Percentiles rank a stretch among this genome's conserved stretches.
Conservation (phyloP, 257 asterid genomes). For the Schizonepeta tenuifolia region DNA sequence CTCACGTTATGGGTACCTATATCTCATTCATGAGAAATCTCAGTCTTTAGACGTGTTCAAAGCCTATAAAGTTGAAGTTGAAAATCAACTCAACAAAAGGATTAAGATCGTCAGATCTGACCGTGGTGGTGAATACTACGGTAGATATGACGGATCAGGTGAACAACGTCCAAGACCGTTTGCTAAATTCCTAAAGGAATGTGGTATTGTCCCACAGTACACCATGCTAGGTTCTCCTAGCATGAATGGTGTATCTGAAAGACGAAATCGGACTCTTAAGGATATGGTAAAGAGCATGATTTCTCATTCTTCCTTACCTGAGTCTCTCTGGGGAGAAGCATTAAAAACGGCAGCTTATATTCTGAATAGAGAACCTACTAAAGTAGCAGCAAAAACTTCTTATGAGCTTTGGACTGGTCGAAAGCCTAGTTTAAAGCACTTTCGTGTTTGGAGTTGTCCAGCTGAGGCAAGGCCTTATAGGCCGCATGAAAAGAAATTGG, state of each 20-base stretch:
- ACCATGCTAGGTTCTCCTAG: not conserved
- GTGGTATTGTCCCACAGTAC: conserved; percentile 2
- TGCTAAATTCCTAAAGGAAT: not conserved
- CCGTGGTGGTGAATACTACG: too few species aligned
- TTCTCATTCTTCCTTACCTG: not conserved
- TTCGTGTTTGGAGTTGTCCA: too few species aligned
- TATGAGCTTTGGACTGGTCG: conserved; percentile 7
- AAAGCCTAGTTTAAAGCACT: not conserved
- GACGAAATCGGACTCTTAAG: not conserved
- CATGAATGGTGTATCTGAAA: conserved; percentile 12
- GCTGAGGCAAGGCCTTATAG: too few species aligned
- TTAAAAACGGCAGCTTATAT: too few species aligned
- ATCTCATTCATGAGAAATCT: too few species aligned
- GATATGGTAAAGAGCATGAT: not conserved
- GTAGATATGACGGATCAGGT: not conserved
- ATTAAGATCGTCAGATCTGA: too few species aligned
- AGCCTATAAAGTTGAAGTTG: too few species aligned
- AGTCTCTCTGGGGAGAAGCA: conserved; percentile 10
- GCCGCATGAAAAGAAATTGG: too few species aligned
- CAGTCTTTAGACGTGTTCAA: too few species aligned
- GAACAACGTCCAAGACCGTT: not conserved
- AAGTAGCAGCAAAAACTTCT: not conserved
- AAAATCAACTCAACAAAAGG: too few species aligned
- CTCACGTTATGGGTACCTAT: too few species aligned
- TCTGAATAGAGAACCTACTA: not conserved